Evolutionary conservation across 1,284 basidiomycete species (phyloP), one percentile per base, ranked within the genome.

Genomic region (Quambalaria eucalypti): DNA sequence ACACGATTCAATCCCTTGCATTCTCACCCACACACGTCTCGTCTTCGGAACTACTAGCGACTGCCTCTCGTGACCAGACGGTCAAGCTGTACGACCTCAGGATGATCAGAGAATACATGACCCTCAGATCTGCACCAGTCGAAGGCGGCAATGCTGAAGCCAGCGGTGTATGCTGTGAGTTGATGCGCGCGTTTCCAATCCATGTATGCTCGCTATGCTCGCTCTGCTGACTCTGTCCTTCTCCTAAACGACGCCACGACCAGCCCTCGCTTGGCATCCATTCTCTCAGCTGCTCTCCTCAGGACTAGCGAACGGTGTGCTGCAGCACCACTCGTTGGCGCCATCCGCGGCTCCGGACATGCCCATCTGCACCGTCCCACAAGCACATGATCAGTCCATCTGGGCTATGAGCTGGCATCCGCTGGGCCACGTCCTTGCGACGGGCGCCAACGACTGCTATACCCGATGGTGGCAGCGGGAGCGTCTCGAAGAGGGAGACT

Each of bases 51-150:
- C 80, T 91, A 31, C 84, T 98, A 6, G 93, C 92, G 2, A 93
- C 90, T 38, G 93, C 89, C 0, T 91, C 89, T 6, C 82, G 93
- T 38, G 93, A 98, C 74, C 90, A 92, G 74, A 87, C 88, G 16
- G 85, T 96, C 48, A 87, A 92, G 30, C 85, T 98, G n/a, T 98
- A 96, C 73, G 95, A 98, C 73, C 93, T 98, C 56, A 85, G 95
- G 9, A 89, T 89, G 26, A 95, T 98, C 88, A 90, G 91, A 75
- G 93, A 98, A 74, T 84, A 90, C 68, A 83, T 86, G 30, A 80
- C 90, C 23, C 82, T 97, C 62, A 88, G 89, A 6, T 19, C 42
- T 6, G 42, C 42, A 14, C 21, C 42, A 5, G 42, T 21, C 21
- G 42, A 26, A 3, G 42, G 42, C 4, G 42, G 42, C 2, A 26